Percentiles rank a stretch among this genome's conserved stretches.
Conservation (phyloP, 1,284 basidiomycete genomes). For the Ceratobasidium sp. region DNA sequence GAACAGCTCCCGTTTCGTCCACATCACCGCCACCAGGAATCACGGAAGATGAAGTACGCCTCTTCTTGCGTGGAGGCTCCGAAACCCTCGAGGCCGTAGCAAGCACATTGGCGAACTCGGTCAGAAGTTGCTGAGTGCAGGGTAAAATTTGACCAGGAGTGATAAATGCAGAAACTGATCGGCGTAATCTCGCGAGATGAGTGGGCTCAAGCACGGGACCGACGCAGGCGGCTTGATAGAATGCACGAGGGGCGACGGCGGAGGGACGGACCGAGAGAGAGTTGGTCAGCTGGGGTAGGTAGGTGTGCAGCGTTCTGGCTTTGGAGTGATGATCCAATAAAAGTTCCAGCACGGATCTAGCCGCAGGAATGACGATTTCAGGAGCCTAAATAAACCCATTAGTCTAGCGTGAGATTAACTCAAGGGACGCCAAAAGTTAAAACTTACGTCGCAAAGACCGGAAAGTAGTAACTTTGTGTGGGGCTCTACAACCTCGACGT, state of each 20-base stretch:
- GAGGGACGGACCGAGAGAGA: slow-evolving; percentile 54
- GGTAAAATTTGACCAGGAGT: slow-evolving; percentile 67
- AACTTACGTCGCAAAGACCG: slow-evolving; percentile 64
- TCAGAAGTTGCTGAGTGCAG: slow-evolving; percentile 18
- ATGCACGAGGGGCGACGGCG: slow-evolving; percentile 52
- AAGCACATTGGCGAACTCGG: slow-evolving; percentile 29
- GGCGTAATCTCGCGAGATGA: slow-evolving; percentile 67
- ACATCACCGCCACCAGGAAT: neutral
- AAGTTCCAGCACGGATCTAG: slow-evolving; percentile 62
- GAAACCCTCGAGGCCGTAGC: neutral
- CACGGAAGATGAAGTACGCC: slow-evolving; percentile 2
- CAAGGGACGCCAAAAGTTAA: slow-evolving; percentile 39
- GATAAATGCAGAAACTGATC: slow-evolving; percentile 66
- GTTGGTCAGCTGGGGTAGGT: slow-evolving; percentile 62
- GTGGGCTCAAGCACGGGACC: slow-evolving; percentile 62
- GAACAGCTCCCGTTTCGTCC: slow-evolving; percentile 15
- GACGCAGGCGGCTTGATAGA: slow-evolving; percentile 59
- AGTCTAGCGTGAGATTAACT: slow-evolving; percentile 3
- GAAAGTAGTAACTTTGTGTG: slow-evolving; percentile 65
- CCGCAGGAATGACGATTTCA: slow-evolving; percentile 34
- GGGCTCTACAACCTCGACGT: slow-evolving; percentile 70
- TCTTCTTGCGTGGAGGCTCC: slow-evolving; percentile 40
- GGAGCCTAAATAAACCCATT: slow-evolving; percentile 25
- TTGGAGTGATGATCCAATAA: slow-evolving; percentile 73
- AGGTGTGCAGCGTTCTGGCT: slow-evolving; percentile 71